Evolutionary conservation across 768 basidiomycete genomes (phyloP).

Genomic region (Panellus pusillus): DNA sequence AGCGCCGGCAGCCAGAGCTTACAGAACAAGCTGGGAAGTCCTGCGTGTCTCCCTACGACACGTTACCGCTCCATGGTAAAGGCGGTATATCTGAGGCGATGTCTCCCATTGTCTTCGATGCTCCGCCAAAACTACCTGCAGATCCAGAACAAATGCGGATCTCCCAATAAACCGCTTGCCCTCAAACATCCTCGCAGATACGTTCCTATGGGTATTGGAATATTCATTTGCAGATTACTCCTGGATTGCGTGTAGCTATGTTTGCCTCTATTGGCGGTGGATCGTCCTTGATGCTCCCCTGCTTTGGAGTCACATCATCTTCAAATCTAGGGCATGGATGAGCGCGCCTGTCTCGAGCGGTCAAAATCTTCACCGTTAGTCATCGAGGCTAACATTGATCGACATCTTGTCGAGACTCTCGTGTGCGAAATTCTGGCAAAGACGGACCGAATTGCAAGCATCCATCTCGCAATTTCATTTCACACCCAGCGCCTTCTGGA

Average conservation of each 20-base stretch:
- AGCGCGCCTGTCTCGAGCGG: neutral
- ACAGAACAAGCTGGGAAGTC: neutral
- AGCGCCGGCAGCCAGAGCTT: constrained; percentile 2
- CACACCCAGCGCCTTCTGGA: neutral
- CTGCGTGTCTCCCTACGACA: too few species aligned
- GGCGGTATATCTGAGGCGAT: too few species aligned
- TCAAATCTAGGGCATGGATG: constrained; percentile 2
- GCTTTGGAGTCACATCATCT: constrained; percentile 4
- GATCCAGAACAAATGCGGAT: neutral
- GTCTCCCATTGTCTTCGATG: neutral
- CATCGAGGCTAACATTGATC: neutral
- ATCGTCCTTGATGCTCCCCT: constrained; percentile 1
- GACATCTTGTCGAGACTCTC: neutral
- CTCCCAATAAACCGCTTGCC: neutral
- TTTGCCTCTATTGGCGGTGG: neutral
- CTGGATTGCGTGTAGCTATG: constrained; percentile 2
- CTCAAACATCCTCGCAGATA: neutral
- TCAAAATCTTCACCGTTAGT: neutral
- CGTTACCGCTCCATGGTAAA: too few species aligned
- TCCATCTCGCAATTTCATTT: neutral
- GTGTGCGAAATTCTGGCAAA: neutral
- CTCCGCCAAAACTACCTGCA: neutral
- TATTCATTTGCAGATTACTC: neutral
- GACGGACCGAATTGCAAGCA: neutral
- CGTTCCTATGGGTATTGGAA: neutral